A percentile compares a stretch with the other conserved stretches of the same genome.
Evolutionary conservation across 768 basidiomycete genomes (phyloP).

Genomic region (Xerocomellus dryophilus): DNA sequence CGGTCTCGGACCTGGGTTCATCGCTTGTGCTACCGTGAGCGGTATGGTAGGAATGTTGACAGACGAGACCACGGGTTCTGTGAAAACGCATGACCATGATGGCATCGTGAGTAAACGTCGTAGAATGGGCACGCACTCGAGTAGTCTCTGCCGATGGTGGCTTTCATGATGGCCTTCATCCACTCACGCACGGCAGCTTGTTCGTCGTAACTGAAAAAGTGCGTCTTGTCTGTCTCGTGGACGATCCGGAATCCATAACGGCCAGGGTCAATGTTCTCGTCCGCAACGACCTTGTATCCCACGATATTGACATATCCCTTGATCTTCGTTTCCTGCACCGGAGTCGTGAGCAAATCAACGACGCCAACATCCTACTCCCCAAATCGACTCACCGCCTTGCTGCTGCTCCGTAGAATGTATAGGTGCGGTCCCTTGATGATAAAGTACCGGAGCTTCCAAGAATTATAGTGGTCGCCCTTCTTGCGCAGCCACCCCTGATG

Average conservation of each 20-base stretch:
- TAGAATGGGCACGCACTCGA: constrained; percentile 54
- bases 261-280: constrained; percentile 89
- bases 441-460: constrained; percentile 91
- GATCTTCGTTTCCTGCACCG: constrained; percentile 78
- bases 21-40: constrained; percentile 88
- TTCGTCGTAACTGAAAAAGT: constrained; percentile 91
- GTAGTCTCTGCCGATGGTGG: constrained; percentile 93
- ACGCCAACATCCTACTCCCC: not conserved
- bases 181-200: constrained; percentile 84
- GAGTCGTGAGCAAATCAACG: not conserved
- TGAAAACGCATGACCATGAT: constrained; percentile 3
- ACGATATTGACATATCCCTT: constrained; percentile 93
- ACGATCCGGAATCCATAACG: constrained; percentile 94
- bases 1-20: constrained; percentile 94
- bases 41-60: constrained; percentile 97
- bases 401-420: constrained; percentile 81
- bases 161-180: constrained; percentile 99
- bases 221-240: constrained; percentile 82
- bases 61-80: constrained; percentile 92
- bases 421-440: constrained; percentile 89
- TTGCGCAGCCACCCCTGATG: constrained; percentile 94
- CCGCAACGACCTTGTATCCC: constrained; percentile 91
- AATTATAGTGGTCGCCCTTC: constrained; percentile 88
- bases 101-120: not conserved
- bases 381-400: constrained; percentile 37